phyloP scores from a whole-genome alignment of 257 asterid genomes.

The Nicotiana tabacum region DNA sequence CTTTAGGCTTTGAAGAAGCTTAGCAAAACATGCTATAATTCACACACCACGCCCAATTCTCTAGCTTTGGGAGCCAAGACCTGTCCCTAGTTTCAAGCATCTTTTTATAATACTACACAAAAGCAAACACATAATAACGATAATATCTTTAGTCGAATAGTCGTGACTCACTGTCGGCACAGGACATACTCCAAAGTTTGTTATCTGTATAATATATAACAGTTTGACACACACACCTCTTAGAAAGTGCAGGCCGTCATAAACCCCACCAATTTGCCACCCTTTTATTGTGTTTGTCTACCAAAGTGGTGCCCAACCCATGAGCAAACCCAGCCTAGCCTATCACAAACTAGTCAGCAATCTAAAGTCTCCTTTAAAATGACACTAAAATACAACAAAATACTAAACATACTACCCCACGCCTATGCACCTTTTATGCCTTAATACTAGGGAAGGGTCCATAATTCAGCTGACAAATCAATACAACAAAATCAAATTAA shows the following conservation, averaged over 20 bases:
- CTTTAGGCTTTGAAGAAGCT: too few relatives aligned
- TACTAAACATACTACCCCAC: not conserved
- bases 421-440: slow-evolving; percentile 4
- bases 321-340: slow-evolving; percentile 12
- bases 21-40: too few relatives aligned
- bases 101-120: not conserved
- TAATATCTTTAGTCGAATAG: not conserved
- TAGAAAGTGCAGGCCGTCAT: not conserved
- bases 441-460: not conserved
- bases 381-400: not conserved
- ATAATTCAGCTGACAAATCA: not conserved
- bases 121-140: not conserved
- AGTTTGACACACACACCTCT: not conserved
- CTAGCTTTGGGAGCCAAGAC: not conserved
- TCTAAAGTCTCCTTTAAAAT: too few relatives aligned
- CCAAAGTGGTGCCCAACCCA: slow-evolving; percentile 6
- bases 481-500: not conserved
- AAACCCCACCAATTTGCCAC: not conserved
- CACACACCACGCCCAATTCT: not conserved
- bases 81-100: not conserved
- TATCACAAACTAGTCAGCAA: slow-evolving; percentile 14
- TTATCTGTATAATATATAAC: not conserved
- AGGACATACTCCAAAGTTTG: not conserved
- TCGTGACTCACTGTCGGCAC: not conserved
- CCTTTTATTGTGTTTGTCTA: not conserved